phyloP scores from a whole-genome alignment of 768 basidiomycete genomes.

The Lepiota brunneoincarnata region DNA sequence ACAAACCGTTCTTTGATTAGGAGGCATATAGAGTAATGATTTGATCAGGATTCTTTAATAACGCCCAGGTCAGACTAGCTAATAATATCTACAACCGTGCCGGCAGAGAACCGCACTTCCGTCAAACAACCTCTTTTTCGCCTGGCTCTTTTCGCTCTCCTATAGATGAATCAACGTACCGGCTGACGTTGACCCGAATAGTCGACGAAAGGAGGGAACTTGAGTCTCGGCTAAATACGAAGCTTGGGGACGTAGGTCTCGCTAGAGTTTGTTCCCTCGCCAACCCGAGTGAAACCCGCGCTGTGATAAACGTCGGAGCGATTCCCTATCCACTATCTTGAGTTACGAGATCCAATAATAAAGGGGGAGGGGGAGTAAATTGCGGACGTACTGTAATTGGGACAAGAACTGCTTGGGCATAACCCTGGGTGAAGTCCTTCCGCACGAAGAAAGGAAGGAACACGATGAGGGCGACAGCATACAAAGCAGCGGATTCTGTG shows the following conservation, averaged over 20 bases:
- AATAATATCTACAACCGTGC: no score
- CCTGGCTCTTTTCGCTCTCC: background rate
- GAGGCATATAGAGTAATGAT: background rate
- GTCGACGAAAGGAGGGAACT: background rate
- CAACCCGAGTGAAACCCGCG: conserved; percentile 5
- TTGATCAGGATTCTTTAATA: background rate
- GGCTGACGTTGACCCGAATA: background rate
- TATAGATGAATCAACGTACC: no score
- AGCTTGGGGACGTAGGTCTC: background rate
- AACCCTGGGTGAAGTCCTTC: conserved; percentile 8
- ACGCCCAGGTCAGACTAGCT: background rate
- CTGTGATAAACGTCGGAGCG: conserved; percentile 4
- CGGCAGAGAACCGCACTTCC: no score
- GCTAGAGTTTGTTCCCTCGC: background rate
- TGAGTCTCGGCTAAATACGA: background rate
- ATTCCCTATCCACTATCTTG: background rate
- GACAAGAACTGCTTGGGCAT: conserved; percentile 6
- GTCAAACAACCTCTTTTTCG: background rate
- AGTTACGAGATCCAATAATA: background rate
- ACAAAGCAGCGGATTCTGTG: conserved; percentile 6
- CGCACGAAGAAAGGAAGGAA: conserved; percentile 2
- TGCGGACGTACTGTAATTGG: background rate
- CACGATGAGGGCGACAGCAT: conserved; percentile 2
- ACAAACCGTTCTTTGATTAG: no score
- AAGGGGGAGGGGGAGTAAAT: no score